Conservation (phyloP, 768 basidiomycete genomes). For the Tremella fuciformis region DNA sequence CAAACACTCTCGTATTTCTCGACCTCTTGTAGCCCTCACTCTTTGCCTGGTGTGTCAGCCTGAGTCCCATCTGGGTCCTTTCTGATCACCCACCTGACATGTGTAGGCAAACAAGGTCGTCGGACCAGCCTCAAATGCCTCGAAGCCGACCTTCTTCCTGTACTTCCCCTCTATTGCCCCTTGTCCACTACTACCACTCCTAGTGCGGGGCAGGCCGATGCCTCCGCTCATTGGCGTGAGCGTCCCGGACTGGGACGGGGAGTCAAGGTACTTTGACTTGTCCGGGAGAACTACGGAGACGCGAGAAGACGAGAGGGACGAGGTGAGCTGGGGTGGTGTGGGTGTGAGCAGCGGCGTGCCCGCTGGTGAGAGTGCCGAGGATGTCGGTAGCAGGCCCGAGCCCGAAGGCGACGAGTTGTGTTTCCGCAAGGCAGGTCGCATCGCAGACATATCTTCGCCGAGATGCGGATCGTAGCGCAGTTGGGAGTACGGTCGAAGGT, state of each 20-base stretch:
- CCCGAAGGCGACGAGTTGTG: slow-evolving; percentile 27
- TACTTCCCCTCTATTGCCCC: slow-evolving; percentile 40
- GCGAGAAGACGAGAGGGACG: slow-evolving; percentile 19
- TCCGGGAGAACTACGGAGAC: slow-evolving; percentile 22
- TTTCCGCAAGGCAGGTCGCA: slow-evolving; percentile 30
- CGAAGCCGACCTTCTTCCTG: slow-evolving; percentile 52
- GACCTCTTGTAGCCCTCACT: slow-evolving; percentile 73
- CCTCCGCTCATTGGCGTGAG: slow-evolving; percentile 7
- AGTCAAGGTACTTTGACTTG: slow-evolving; percentile 21
- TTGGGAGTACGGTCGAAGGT: no score
- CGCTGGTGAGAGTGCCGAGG: slow-evolving; percentile 5
- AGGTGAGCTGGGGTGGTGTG: slow-evolving; percentile 15
- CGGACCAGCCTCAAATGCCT: slow-evolving; percentile 52
- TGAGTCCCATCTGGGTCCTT: neutral
- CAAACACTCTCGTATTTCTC: slow-evolving; percentile 76
- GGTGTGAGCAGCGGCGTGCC: slow-evolving; percentile 6
- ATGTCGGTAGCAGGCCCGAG: slow-evolving; percentile 10
- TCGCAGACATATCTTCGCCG: neutral
- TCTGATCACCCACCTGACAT: slow-evolving; percentile 28
- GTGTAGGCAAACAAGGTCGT: slow-evolving; percentile 51
- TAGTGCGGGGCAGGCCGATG: slow-evolving; percentile 39
- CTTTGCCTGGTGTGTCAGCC: slow-evolving; percentile 58
- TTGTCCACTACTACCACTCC: slow-evolving; percentile 42
- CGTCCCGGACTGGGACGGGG: neutral
- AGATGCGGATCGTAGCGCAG: no score